A percentile compares a stretch with the other conserved stretches of the same genome.
These are phyloP conservation scores for Schizophyllum commune DNA, from an alignment of 1,284 basidiomycete genomes.

Conservation along the genomic window DNA sequence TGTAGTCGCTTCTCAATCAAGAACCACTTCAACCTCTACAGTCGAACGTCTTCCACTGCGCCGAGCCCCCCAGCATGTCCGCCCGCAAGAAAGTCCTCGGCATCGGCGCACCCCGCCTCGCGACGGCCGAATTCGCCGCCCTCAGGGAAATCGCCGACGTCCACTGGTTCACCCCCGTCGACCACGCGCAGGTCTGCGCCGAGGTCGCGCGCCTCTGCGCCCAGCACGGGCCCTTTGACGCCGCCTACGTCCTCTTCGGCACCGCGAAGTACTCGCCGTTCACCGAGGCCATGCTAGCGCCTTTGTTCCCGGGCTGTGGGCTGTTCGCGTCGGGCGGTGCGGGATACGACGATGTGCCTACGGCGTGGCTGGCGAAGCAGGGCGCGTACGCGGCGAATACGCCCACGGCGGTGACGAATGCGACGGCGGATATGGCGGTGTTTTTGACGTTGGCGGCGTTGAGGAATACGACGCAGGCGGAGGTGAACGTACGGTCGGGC, in stretches of 20 bases:
- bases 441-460: constrained; percentile 12
- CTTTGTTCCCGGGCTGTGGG: not conserved
- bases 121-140: not conserved
- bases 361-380: constrained; percentile 9
- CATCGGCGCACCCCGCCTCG: not conserved
- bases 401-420: constrained; percentile 11
- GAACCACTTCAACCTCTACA: too few relatives aligned
- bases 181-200: not conserved
- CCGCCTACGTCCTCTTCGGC: not conserved
- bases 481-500: constrained; percentile 9
- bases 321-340: constrained; percentile 8
- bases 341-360: constrained; percentile 13
- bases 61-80: not conserved
- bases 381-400: constrained; percentile 16
- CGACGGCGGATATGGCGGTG: constrained; percentile 14
- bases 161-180: not conserved
- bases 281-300: not conserved
- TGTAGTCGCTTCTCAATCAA: not conserved
- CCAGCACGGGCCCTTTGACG: not conserved
- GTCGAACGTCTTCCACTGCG: too few relatives aligned
- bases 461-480: constrained; percentile 3
- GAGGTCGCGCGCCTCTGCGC: not conserved
- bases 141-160: not conserved
- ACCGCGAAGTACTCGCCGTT: not conserved
- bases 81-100: not conserved